Base-by-base conservation (phyloP, 1,284 basidiomycete genomes). In the Athelia sp. region DNA sequence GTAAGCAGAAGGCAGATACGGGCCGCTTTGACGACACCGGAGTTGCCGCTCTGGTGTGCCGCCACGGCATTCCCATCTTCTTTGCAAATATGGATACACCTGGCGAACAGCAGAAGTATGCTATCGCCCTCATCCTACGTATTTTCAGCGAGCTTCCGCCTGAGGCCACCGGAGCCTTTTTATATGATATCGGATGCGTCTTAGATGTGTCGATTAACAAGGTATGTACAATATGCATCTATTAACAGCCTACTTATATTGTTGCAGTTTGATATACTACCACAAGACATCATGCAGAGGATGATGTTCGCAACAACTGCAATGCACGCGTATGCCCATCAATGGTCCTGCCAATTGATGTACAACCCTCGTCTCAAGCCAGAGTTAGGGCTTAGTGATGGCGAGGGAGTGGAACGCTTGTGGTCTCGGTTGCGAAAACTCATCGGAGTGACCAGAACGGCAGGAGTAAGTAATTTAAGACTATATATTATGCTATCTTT, bases 311-410 rank as follows among this genome's bases (percentile, higher is more conserved):
- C 32, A 11, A 50, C 45, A 10, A 47, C 52, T 6, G 52, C 52
- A 2, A 49, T 59, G 36, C 58, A 59, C 46, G 53, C 57, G 1
- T 59, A 59, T 34, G 55, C 54, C 2, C 58, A 59, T 42, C 49
- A 59, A 43, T 59, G 57, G 57, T 32, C 51, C 3, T 59, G 58
- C 38, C 58, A 59, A 43, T n/a, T 58, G 9, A 42, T 51, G n/a
- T 59, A 55, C 45, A 38, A 58, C 44, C 58, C 58, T 15, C 31
- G 53, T 8, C 43, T 47, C 32, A 29, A 44, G 6, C 15, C 1
- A 1, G 53, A 50, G 1, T 49, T 54, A 18, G 58, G 57, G 0
- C 36, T 56, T 2, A 44, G 52, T 1, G 54, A 58, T 50, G 58
- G 58, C 9, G 57, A 59, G 48, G 57, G 57, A 1, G 29, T 43